Percentiles rank a stretch among this genome's conserved stretches.
phyloP scores from a whole-genome alignment of 495 filamentous ascomycete species.

The Cladorrhinum samala region DNA sequence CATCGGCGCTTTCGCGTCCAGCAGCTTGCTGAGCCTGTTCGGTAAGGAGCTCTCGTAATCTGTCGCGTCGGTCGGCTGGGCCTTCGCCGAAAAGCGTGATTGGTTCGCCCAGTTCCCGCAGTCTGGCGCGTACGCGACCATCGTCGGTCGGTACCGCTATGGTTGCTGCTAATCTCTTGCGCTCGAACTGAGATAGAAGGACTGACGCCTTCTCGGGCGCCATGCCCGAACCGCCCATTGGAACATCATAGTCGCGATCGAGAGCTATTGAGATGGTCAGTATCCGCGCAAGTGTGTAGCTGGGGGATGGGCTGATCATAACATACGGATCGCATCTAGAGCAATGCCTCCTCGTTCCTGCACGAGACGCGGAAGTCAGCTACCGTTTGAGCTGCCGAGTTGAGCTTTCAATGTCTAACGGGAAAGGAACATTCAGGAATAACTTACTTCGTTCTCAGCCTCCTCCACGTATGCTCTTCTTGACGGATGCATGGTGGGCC shows the following conservation, averaged over 20 bases:
- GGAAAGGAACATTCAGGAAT: constrained; percentile 2
- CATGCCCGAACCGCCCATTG: constrained; percentile 63
- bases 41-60: constrained; percentile 74
- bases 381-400: constrained; percentile 25
- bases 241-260: constrained; percentile 82
- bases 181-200: constrained; percentile 81
- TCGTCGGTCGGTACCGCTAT: constrained; percentile 97
- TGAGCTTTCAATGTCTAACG: constrained; percentile 27
- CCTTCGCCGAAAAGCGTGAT: constrained; percentile 96
- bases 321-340: constrained; percentile 72
- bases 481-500: constrained; percentile 69
- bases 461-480: constrained; percentile 97
- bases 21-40: constrained; percentile 58
- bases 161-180: constrained; percentile 79
- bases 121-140: constrained; percentile 67
- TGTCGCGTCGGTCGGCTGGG: constrained; percentile 75
- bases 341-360: constrained; percentile 65
- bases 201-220: constrained; percentile 85
- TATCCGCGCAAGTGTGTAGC: not conserved
- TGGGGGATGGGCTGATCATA: not conserved
- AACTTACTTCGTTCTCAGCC: constrained; percentile 61
- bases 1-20: constrained; percentile 48
- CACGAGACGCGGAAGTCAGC: constrained; percentile 24
- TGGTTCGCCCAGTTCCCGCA: constrained; percentile 83
- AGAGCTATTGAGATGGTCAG: constrained; percentile 47